A percentile compares a stretch with the other conserved stretches of the same genome.
These are phyloP conservation scores for Fusarium protoensiforme DNA, from an alignment of 2,329 filamentous ascomycete species.

Conservation along the genomic window DNA sequence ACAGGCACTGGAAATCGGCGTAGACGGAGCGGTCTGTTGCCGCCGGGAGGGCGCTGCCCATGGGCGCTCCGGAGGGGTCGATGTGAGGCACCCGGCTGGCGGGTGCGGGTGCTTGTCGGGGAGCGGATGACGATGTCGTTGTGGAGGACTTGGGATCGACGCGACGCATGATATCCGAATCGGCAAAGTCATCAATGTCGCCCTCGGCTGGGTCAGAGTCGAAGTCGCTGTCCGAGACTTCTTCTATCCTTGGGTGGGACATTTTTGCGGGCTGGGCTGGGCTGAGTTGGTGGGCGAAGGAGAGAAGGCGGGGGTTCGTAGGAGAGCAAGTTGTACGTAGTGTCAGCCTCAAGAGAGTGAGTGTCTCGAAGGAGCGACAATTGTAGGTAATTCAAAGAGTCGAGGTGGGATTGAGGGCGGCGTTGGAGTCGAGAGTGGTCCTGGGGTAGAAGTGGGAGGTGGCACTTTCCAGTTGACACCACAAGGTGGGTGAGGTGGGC, in stretches of 20 bases:
- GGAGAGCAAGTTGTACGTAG: not conserved
- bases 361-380: not conserved
- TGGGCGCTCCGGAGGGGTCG: conserved; percentile 45
- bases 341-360: not conserved
- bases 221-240: conserved; percentile 84
- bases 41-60: conserved; percentile 44
- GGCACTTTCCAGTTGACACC: conserved; percentile 26
- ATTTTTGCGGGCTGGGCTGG: conserved; percentile 56
- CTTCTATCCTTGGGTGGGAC: conserved; percentile 91
- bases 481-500: conserved; percentile 3
- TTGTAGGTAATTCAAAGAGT: not conserved
- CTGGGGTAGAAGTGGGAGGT: conserved; percentile 35
- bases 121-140: conserved; percentile 34
- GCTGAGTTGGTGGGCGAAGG: conserved; percentile 1
- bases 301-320: conserved; percentile 2
- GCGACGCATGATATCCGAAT: conserved; percentile 66
- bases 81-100: conserved; percentile 45
- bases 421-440: not conserved
- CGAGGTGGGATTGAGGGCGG: conserved; percentile 9
- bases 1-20: conserved; percentile 87
- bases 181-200: conserved; percentile 76
- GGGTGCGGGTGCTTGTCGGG: conserved; percentile 35
- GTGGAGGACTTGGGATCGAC: conserved; percentile 47
- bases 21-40: conserved; percentile 66
- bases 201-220: conserved; percentile 89